Evolutionary conservation across 176 grass and related monocot genomes (phyloP), one percentile per base, ranked within the genome.

Genomic region (Hordeum marinum): DNA sequence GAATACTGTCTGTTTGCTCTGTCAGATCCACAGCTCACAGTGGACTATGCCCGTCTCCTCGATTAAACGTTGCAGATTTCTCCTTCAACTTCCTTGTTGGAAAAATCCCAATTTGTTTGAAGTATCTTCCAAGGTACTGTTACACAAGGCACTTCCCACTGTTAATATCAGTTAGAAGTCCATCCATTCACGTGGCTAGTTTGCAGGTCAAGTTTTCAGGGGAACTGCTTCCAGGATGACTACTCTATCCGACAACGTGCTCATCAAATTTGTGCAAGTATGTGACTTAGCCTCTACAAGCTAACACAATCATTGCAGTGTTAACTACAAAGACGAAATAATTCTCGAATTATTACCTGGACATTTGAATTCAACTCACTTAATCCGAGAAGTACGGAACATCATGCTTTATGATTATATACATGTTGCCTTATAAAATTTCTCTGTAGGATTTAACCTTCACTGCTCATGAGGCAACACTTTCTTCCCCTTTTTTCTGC

Each of bases 31-130:
- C 63, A 32, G 26, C 81, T 88, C 63, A 75, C 39, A 77, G 87
- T 86, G 96, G 88, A 69, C 76, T 99, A 75, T 99, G 93, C 84
- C 87, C 75, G 24, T 92, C 87, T 71, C 73, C 83, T 61, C 90
- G 81, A 72, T 87, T 99, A 83, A 88, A 67, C 80, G 78, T 91
- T 77, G 93, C 79, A 59, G 96, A 99, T 90, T 99, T 99, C 85
- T 99, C 96, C 5, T 99, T 89, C 89, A 96, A 99, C 61, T 99
- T 99, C 73, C 92, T 99, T 57, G 82, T 75, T 41, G 96, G 96
- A 80, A 95, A 96, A 91, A 94, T 99, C 29, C 96, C 96, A 68
- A 62, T 90, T 41, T 99, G 96, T 65, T 92, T 99, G 79, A 96
- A 94, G 85, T 87, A 99, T 92, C 90, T 99, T 78, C 91, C 93